Conservation (phyloP, 2,329 filamentous ascomycete species). For the Colletotrichum sp. region DNA sequence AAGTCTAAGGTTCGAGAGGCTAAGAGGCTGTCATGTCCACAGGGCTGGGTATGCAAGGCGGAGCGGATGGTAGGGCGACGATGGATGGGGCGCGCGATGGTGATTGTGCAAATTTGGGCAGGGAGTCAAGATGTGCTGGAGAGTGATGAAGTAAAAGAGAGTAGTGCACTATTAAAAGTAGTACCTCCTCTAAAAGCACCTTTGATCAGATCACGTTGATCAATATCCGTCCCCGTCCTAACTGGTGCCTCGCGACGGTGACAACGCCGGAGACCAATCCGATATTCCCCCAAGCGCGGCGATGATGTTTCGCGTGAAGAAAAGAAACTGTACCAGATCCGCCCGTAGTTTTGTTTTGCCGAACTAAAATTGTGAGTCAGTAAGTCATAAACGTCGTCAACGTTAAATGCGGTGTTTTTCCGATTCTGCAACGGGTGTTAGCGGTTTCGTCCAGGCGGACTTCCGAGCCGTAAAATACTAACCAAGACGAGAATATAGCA, state of each 20-base stretch:
- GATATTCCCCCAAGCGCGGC: constrained; percentile 13
- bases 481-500: constrained; percentile 98
- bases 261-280: constrained; percentile 6
- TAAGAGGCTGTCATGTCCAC: background rate
- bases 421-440: constrained; percentile 41
- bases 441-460: constrained; percentile 4
- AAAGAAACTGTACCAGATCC: constrained; percentile 21
- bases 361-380: constrained; percentile 23
- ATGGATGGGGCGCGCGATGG: constrained; percentile 7
- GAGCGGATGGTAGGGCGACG: background rate
- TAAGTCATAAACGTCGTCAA: constrained; percentile 22
- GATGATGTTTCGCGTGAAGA: constrained; percentile 16
- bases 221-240: constrained; percentile 13
- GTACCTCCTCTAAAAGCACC: constrained; percentile 23
- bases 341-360: constrained; percentile 21
- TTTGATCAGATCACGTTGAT: constrained; percentile 18
- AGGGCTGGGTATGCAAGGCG: constrained; percentile 15
- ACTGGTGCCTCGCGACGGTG: constrained; percentile 1
- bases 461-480: constrained; percentile 36
- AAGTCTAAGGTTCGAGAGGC: background rate
- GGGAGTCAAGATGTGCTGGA: constrained; percentile 17
- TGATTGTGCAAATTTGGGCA: constrained; percentile 13
- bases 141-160: constrained; percentile 21
- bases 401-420: constrained; percentile 49
- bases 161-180: constrained; percentile 24